Evolutionary conservation across 345 rosid genomes (phyloP).

Genomic region (Geranium rotundifolium): DNA sequence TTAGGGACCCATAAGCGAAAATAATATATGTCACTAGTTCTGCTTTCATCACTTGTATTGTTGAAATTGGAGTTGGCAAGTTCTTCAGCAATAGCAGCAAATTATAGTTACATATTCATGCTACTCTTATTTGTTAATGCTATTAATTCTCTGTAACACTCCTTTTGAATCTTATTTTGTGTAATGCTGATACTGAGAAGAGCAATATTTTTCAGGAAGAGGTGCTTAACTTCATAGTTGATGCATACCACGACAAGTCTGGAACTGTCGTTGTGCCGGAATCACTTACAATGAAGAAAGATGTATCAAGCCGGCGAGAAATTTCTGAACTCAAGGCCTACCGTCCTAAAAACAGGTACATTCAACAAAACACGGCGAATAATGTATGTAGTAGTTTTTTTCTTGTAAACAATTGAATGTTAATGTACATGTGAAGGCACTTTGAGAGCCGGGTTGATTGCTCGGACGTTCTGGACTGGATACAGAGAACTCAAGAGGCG

Average conservation of each 20-base stretch:
- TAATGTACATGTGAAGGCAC: conserved; percentile 36
- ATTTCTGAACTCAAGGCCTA: conserved; percentile 47
- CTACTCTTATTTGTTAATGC: neutral
- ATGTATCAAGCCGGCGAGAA: conserved; percentile 35
- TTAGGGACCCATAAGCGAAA: too few species aligned
- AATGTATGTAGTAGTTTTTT: neutral
- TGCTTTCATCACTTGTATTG: too few species aligned
- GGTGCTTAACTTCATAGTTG: conserved; percentile 44
- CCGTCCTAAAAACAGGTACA: conserved; percentile 57
- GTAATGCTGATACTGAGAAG: conserved; percentile 1
- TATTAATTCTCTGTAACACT: too few species aligned
- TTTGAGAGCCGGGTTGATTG: conserved; percentile 57
- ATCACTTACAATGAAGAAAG: conserved; percentile 49
- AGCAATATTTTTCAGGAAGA: conserved; percentile 36
- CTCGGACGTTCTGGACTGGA: conserved; percentile 44
- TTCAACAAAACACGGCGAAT: neutral
- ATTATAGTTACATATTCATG: neutral
- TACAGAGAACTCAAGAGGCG: conserved; percentile 8
- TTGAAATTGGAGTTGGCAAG: too few species aligned
- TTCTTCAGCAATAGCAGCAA: neutral
- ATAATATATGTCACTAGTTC: too few species aligned
- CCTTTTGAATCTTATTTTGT: neutral
- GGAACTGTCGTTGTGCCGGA: conserved; percentile 45
- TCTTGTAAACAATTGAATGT: neutral
- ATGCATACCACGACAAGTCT: conserved; percentile 44